Evolutionary conservation across 805 yeast species (phyloP), one percentile per base, ranked within the genome.

Genomic region (Wickerhamomyces pijperi): DNA sequence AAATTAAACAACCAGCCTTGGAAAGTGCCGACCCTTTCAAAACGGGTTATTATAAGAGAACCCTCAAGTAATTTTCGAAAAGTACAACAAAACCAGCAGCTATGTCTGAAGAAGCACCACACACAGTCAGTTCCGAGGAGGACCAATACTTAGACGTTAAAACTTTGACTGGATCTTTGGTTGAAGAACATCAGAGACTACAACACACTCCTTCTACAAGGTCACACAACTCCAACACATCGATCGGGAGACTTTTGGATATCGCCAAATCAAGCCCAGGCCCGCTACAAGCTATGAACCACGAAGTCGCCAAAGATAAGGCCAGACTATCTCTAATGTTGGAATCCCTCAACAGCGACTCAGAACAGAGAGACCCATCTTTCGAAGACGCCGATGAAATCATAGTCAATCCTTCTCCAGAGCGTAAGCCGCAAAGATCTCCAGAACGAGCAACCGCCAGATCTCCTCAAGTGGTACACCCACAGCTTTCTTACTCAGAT

Each of bases 341-440:
- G 15, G 46, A 38, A 15, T 32, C 39, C 14, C 38, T 42, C 3
- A 38, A 40, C 32, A 41, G 36, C 7, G 47, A 45, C 7, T 46
- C 43, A 15, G n/a, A 25, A 7, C 5, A 8, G 14, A 25, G 5
- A 12, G 29, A 11, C 29, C 4, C n/a, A 4, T 25, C 29, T 7
- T 48, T 40, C 34, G 45, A 40, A 11, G 50, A 48, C 34, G 50
- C 52, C 3, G 52, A 48, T 38, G 52, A 48, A 20, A 45, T 46
- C 40, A 48, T 46, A 13, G 42, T 25, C 17, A 48, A 44, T 39
- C 40, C 31, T 34, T 35, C 40, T n/a, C 19, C 29, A 18, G 28
- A n/a, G 14, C 19, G 23, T 15, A 5, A 8, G 5, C 18, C 19
- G 15, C 19, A n/a, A n/a, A n/a, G 12, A 17, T 35, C 20, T 19